Evolutionary conservation across 371 early-diverging fungal genomes (phyloP).

Genomic region (Caulochytrium protostelioides): DNA sequence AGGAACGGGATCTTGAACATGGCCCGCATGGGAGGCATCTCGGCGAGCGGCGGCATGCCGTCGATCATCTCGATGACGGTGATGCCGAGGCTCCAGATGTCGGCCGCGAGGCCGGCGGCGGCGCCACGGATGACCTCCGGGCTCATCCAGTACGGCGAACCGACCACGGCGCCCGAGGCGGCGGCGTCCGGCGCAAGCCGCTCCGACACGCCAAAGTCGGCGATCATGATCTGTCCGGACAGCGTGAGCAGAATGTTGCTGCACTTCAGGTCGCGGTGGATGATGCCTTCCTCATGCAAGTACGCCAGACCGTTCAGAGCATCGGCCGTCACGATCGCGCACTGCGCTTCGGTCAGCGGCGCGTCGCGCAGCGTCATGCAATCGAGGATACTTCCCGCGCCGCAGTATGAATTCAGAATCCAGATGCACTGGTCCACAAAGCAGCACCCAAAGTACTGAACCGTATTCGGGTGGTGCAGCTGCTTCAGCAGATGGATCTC

Average conservation of each 20-base stretch:
- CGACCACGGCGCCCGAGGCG: slow-evolving; percentile 13
- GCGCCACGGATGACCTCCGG: slow-evolving; percentile 16
- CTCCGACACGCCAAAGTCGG: slow-evolving; percentile 21
- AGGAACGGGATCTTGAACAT: slow-evolving; percentile 15
- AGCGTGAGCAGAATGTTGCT: slow-evolving; percentile 10
- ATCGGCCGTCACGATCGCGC: slow-evolving; percentile 9
- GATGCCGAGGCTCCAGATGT: slow-evolving; percentile 19
- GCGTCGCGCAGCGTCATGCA: slow-evolving; percentile 7
- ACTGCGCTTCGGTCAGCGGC: slow-evolving; percentile 8
- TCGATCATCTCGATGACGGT: slow-evolving; percentile 19
- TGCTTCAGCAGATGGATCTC: slow-evolving; percentile 11
- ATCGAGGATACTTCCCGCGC: slow-evolving; percentile 13
- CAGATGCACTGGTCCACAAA: slow-evolving; percentile 9
- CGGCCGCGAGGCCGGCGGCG: slow-evolving; percentile 16
- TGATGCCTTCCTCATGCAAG: slow-evolving; percentile 10
- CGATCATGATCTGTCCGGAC: slow-evolving; percentile 12
- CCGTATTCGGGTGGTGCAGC: slow-evolving; percentile 8
- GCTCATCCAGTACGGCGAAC: slow-evolving; percentile 18
- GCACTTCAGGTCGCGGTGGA: slow-evolving; percentile 19
- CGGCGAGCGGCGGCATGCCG: slow-evolving; percentile 11
- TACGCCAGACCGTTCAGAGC: slow-evolving; percentile 18
- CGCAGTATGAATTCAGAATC: slow-evolving; percentile 19
- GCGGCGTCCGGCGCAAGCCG: slow-evolving; percentile 7
- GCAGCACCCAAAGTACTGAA: slow-evolving; percentile 10
- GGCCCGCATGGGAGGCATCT: slow-evolving; percentile 9